Percentiles rank a stretch among this genome's conserved stretches.
Evolutionary conservation across 2,329 filamentous ascomycete species (phyloP).

Genomic region (Fusarium transvaalense): DNA sequence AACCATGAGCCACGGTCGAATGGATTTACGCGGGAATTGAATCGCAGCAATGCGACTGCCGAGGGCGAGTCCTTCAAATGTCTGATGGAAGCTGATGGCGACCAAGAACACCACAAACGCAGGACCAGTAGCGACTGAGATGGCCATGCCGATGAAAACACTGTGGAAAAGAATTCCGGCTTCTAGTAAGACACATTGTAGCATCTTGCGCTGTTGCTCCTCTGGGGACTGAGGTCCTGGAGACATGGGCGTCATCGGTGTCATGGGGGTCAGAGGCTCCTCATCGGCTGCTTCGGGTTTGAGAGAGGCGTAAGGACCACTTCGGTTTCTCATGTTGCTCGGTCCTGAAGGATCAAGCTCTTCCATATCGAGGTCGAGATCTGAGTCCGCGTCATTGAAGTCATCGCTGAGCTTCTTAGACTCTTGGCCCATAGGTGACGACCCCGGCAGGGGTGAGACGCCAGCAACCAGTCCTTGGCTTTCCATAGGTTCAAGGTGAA

Average conservation of each 20-base stretch:
- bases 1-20: conserved; percentile 86
- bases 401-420: conserved; percentile 50
- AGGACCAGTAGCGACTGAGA: conserved; percentile 83
- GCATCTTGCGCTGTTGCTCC: conserved; percentile 73
- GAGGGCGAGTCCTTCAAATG: conserved; percentile 88
- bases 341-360: conserved; percentile 65
- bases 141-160: conserved; percentile 88
- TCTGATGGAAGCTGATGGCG: conserved; percentile 87
- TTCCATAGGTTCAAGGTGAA: conserved; percentile 65
- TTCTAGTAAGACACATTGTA: conserved; percentile 84
- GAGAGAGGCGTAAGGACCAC: conserved; percentile 51
- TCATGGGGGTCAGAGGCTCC: conserved; percentile 47
- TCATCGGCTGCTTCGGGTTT: conserved; percentile 46
- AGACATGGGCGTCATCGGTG: conserved; percentile 41
- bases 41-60: conserved; percentile 87
- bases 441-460: conserved; percentile 69
- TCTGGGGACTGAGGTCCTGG: conserved; percentile 59
- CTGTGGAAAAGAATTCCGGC: conserved; percentile 88
- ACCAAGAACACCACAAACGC: conserved; percentile 84
- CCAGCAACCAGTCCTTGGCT: conserved; percentile 69
- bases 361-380: conserved; percentile 70
- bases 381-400: conserved; percentile 63
- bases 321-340: conserved; percentile 43
- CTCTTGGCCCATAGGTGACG: conserved; percentile 57
- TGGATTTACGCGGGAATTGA: conserved; percentile 78